A percentile compares a stretch with the other conserved stretches of the same genome.
phyloP scores from a whole-genome alignment of 2,329 filamentous ascomycete genomes.

The Ascochyta clinopodiicola region DNA sequence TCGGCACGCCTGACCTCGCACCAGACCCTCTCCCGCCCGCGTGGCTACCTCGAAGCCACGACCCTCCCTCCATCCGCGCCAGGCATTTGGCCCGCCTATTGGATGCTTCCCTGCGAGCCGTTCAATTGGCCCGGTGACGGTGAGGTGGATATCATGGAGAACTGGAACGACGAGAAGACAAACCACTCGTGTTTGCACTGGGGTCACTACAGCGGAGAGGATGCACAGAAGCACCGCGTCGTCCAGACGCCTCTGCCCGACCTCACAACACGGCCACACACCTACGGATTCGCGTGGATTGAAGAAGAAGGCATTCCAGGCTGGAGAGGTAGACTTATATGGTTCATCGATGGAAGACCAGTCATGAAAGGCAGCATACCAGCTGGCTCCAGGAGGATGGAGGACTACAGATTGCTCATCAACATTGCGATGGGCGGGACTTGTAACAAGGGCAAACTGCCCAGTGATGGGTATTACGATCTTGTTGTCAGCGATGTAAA shows the following conservation, averaged over 20 bases:
- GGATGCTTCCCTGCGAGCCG: conserved; percentile 65
- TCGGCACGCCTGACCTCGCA: conserved; percentile 63
- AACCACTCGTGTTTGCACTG: conserved; percentile 67
- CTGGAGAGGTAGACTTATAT: conserved; percentile 58
- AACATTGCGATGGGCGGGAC: conserved; percentile 70
- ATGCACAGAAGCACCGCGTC: conserved; percentile 64
- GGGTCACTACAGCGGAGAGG: conserved; percentile 62
- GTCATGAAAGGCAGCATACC: conserved; percentile 66
- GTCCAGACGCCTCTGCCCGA: conserved; percentile 59
- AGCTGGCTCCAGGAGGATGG: conserved; percentile 59
- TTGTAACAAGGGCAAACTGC: conserved; percentile 61
- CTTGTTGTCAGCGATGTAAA: conserved; percentile 61
- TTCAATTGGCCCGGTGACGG: conserved; percentile 66
- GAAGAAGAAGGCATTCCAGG: conserved; percentile 52
- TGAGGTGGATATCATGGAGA: conserved; percentile 67
- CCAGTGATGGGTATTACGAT: conserved; percentile 62
- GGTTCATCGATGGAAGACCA: conserved; percentile 65
- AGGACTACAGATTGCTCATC: conserved; percentile 63
- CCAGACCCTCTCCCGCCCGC: conserved; percentile 58
- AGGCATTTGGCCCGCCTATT: conserved; percentile 69
- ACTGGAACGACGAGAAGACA: conserved; percentile 64
- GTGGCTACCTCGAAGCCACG: conserved; percentile 61
- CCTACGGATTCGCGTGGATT: conserved; percentile 65
- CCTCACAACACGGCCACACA: conserved; percentile 56
- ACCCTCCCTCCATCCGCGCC: conserved; percentile 61